These are phyloP conservation scores for Cyberlindnera nakhonratchasimensis DNA, from an alignment of 805 yeast species.

Conservation along the genomic window DNA sequence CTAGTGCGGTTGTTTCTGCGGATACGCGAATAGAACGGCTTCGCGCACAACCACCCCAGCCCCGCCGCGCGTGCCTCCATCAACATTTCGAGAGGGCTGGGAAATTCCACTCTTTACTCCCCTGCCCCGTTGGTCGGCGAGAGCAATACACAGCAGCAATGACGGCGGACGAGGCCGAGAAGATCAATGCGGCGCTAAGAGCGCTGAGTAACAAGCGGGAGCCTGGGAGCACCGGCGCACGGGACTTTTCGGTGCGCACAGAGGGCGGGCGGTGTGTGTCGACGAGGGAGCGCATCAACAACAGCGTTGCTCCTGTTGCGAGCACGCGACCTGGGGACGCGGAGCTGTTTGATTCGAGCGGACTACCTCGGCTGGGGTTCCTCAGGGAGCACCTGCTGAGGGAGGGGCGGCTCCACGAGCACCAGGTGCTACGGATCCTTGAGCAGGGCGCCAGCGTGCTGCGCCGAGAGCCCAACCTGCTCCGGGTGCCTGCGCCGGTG, in stretches of 20 bases:
- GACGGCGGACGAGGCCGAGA: conserved; percentile 44
- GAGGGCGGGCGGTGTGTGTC: conserved; percentile 50
- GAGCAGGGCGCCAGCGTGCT: conserved; percentile 61
- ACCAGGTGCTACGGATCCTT: conserved; percentile 68
- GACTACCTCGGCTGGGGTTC: conserved; percentile 70
- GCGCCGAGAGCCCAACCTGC: conserved; percentile 69
- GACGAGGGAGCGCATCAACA: conserved; percentile 49
- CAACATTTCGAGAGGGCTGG: too few species aligned
- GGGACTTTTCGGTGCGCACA: conserved; percentile 38
- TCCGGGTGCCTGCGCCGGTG: conserved; percentile 85
- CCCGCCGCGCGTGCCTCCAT: too few species aligned
- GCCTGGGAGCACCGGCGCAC: too few species aligned
- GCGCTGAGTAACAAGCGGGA: conserved; percentile 45
- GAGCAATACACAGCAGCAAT: conserved; percentile 5
- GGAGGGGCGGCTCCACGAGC: conserved; percentile 76
- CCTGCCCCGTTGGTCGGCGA: too few species aligned
- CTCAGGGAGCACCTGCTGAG: conserved; percentile 67
- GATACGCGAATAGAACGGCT: too few species aligned
- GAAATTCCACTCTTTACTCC: too few species aligned
- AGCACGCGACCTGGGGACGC: conserved; percentile 59
- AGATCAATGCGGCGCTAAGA: conserved; percentile 62
- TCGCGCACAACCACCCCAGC: too few species aligned
- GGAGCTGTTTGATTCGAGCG: conserved; percentile 57
- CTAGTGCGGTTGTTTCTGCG: too few species aligned
- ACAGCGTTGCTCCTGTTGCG: conserved; percentile 63